phyloP scores from a whole-genome alignment of 2,329 filamentous ascomycete species.

The Nigrograna mackinnonii region DNA sequence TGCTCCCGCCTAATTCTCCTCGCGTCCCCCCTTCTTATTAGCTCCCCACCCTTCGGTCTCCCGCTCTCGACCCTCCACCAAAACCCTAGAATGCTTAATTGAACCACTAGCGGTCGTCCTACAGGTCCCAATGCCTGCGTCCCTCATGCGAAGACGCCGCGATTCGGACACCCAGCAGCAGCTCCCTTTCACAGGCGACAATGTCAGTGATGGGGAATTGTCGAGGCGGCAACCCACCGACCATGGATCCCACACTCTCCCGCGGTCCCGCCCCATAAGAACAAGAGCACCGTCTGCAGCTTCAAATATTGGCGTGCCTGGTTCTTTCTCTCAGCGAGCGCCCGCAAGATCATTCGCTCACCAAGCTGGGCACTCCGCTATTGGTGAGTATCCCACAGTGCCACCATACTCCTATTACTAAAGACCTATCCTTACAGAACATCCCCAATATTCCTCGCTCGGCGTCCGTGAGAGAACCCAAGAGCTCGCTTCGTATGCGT shows the following conservation, averaged over 20 bases:
- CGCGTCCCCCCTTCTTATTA: too few species aligned
- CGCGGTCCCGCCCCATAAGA: conserved; percentile 29
- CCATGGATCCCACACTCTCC: conserved; percentile 23
- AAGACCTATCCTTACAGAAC: conserved; percentile 57
- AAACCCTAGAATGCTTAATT: too few species aligned
- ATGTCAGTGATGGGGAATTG: conserved; percentile 31
- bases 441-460: conserved; percentile 71
- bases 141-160: conserved; percentile 15
- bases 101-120: too few species aligned
- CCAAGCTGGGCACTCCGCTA: conserved; percentile 62
- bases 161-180: conserved; percentile 23
- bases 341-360: conserved; percentile 75
- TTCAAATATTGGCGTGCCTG: conserved; percentile 21
- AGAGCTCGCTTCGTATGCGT: conserved; percentile 80
- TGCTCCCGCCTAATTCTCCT: too few species aligned
- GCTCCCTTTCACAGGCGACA: conserved; percentile 37
- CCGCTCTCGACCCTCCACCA: too few species aligned
- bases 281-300: conserved; percentile 28
- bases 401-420: conserved; percentile 11
- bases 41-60: too few species aligned
- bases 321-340: conserved; percentile 48
- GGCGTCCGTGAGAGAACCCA: conserved; percentile 85
- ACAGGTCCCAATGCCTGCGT: too few species aligned
- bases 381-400: conserved; percentile 49
- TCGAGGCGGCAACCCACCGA: conserved; percentile 17